Conservation (phyloP, 306 rosid species). For the Herpetospermum pedunculosum region DNA sequence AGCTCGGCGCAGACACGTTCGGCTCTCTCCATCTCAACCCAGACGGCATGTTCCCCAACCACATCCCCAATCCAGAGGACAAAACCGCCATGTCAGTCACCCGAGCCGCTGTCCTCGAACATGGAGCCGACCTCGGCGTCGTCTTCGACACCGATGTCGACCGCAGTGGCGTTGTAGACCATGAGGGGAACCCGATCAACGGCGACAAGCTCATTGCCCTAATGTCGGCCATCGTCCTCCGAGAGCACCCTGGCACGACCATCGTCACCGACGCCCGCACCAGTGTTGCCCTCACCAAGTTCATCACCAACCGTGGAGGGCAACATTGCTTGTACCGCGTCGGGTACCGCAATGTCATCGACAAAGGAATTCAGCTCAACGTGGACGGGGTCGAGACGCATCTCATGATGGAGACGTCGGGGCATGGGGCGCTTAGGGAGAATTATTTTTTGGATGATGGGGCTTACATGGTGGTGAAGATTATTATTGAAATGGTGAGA, state of each 20-base stretch:
- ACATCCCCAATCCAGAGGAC: constrained; percentile 87
- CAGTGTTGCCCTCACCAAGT: constrained; percentile 57
- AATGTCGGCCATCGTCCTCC: constrained; percentile 62
- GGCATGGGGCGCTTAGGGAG: constrained; percentile 88
- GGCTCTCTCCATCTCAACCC: constrained; percentile 84
- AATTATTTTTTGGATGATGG: constrained; percentile 91
- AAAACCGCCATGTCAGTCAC: constrained; percentile 75
- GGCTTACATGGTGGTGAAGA: constrained; percentile 81
- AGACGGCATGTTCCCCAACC: constrained; percentile 89
- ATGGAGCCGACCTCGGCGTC: constrained; percentile 67
- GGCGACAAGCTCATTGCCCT: constrained; percentile 84
- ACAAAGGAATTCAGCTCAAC: constrained; percentile 66
- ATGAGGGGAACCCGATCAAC: constrained; percentile 57
- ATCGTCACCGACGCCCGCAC: constrained; percentile 83
- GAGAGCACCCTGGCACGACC: constrained; percentile 63
- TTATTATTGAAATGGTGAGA: constrained; percentile 74
- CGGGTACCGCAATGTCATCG: constrained; percentile 80
- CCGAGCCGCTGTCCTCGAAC: constrained; percentile 50
- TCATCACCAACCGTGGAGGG: constrained; percentile 56
- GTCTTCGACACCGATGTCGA: constrained; percentile 89
- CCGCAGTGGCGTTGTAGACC: constrained; percentile 73
- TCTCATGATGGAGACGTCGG: constrained; percentile 91
- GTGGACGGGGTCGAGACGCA: constrained; percentile 57
- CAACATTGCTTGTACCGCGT: constrained; percentile 75
- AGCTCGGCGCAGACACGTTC: constrained; percentile 86